Percentiles rank a stretch among this genome's conserved stretches.
These are phyloP conservation scores for Fomitiporia mediterranea DNA, from an alignment of 1,284 basidiomycete genomes.

Conservation along the genomic window DNA sequence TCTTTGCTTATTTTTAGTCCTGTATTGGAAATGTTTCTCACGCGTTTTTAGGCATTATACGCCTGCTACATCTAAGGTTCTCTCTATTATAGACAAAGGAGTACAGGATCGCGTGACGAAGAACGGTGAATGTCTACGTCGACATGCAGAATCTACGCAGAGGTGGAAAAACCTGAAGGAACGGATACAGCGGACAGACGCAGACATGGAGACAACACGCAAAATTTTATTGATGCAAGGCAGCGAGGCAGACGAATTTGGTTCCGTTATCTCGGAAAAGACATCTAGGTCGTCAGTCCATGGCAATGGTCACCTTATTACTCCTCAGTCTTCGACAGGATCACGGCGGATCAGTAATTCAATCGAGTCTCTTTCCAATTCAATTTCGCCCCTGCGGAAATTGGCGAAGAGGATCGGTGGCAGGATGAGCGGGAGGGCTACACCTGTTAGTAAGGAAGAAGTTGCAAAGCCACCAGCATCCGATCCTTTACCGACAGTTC, in stretches of 20 bases:
- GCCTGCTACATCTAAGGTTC: constrained; percentile 86
- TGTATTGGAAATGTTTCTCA: not conserved
- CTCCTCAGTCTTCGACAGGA: constrained; percentile 48
- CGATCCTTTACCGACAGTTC: constrained; percentile 46
- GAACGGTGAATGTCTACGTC: constrained; percentile 88
- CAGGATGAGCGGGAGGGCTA: constrained; percentile 35
- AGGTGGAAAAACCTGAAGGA: constrained; percentile 79
- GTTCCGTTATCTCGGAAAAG: constrained; percentile 61
- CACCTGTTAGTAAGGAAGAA: constrained; percentile 48
- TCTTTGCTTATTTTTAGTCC: not conserved
- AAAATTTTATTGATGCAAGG: constrained; percentile 55
- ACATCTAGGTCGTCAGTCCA: constrained; percentile 35
- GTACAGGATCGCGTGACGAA: constrained; percentile 87
- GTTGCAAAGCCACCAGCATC: constrained; percentile 44
- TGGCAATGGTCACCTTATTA: constrained; percentile 52
- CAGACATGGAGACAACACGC: constrained; percentile 74
- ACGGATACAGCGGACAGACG: constrained; percentile 69
- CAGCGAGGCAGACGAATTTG: constrained; percentile 54
- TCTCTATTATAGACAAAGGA: constrained; percentile 91
- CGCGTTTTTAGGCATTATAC: constrained; percentile 67
- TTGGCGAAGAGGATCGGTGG: constrained; percentile 58
- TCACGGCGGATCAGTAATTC: constrained; percentile 41
- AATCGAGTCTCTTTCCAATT: constrained; percentile 54
- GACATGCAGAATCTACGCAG: constrained; percentile 80
- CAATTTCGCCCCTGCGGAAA: constrained; percentile 73